These are phyloP conservation scores for Cadophora luteo-olivacea DNA, from an alignment of 2,329 filamentous ascomycete genomes.

Conservation along the genomic window DNA sequence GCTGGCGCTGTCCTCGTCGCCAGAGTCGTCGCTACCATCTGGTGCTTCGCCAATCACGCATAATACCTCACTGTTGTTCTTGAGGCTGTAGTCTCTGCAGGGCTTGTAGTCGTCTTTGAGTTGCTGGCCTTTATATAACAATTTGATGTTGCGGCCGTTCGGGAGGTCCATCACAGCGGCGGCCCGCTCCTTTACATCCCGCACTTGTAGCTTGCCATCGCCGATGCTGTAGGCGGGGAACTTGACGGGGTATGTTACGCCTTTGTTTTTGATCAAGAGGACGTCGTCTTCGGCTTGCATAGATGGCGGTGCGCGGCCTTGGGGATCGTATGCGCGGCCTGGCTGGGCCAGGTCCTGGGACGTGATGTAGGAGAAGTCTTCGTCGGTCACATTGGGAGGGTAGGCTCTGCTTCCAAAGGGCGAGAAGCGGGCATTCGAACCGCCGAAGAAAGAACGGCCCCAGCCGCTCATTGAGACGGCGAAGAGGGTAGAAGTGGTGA, in stretches of 20 bases:
- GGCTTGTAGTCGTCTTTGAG: slow-evolving; percentile 68
- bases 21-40: slow-evolving; percentile 51
- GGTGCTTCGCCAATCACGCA: slow-evolving; percentile 61
- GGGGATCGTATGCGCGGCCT: slow-evolving; percentile 52
- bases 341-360: slow-evolving; percentile 69
- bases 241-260: slow-evolving; percentile 69
- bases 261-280: slow-evolving; percentile 72
- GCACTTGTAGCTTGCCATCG: slow-evolving; percentile 72
- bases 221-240: slow-evolving; percentile 80
- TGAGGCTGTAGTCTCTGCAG: slow-evolving; percentile 65
- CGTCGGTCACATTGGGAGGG: slow-evolving; percentile 71
- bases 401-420: slow-evolving; percentile 46
- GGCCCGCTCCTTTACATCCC: slow-evolving; percentile 71
- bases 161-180: slow-evolving; percentile 69
- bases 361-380: slow-evolving; percentile 85
- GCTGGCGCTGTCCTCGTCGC: slow-evolving; percentile 52
- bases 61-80: slow-evolving; percentile 66
- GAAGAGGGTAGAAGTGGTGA: slow-evolving; percentile 36
- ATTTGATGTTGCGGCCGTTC: slow-evolving; percentile 64
- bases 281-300: slow-evolving; percentile 69
- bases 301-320: slow-evolving; percentile 46
- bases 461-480: slow-evolving; percentile 45
- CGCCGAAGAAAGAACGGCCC: slow-evolving; percentile 42
- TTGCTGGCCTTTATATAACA: slow-evolving; percentile 76
- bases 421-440: slow-evolving; percentile 38